Percentiles rank a stretch among this genome's conserved stretches.
phyloP scores from a whole-genome alignment of 176 grass and related monocot genomes.

The Rhynchospora pubera region DNA sequence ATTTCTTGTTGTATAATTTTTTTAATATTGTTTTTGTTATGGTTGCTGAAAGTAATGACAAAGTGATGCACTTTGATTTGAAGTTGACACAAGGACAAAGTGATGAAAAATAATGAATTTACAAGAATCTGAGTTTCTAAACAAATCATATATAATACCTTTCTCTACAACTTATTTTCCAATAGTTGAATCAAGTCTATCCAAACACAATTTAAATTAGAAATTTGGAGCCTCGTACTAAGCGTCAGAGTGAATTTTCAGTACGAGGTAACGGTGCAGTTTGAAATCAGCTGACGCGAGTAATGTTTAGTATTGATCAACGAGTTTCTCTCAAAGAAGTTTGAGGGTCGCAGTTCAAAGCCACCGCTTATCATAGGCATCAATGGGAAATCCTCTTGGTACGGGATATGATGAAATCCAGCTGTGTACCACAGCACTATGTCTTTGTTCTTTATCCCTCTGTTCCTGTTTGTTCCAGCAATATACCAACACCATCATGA shows the following conservation, averaged over 20 bases:
- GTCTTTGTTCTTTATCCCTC: constrained; percentile 40
- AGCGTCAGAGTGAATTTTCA: background rate
- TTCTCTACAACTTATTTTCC: background rate
- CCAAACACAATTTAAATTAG: background rate
- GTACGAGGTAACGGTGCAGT: background rate
- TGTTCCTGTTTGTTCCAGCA: constrained; percentile 29
- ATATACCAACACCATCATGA: background rate
- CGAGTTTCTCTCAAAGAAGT: constrained; percentile 84
- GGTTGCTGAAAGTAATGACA: too few relatives aligned
- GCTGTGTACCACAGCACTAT: constrained; percentile 84
- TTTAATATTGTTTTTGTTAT: too few relatives aligned
- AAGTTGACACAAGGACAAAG: too few relatives aligned
- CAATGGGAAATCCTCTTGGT: constrained; percentile 82
- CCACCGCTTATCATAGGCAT: constrained; percentile 59
- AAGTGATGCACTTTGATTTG: too few relatives aligned
- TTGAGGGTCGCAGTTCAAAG: constrained; percentile 67
- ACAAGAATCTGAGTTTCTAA: too few relatives aligned
- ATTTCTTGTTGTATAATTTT: too few relatives aligned
- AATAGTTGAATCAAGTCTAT: background rate
- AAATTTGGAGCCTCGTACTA: background rate
- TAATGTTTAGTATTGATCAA: constrained; percentile 24
- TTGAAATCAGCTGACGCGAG: background rate
- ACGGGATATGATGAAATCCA: constrained; percentile 72
- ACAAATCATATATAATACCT: background rate
- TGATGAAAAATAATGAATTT: too few relatives aligned